Percentiles rank a stretch among this genome's conserved stretches.
These are phyloP conservation scores for Exsudoporus floridanus DNA, from an alignment of 1,284 basidiomycete species.

Conservation along the genomic window DNA sequence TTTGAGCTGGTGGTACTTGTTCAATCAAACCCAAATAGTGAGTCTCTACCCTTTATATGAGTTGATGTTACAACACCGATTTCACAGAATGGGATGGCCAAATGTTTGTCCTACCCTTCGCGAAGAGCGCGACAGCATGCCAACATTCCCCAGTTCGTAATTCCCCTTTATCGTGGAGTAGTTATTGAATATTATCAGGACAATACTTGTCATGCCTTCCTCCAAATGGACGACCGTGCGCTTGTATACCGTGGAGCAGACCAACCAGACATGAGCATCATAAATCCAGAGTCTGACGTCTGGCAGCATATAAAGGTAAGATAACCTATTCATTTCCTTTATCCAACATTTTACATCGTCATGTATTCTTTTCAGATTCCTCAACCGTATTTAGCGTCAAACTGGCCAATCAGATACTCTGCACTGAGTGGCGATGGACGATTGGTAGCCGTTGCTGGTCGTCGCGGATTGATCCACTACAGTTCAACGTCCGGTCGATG, in stretches of 20 bases:
- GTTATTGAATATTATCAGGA: constrained; percentile 51
- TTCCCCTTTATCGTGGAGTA: not conserved
- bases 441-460: constrained; percentile 91
- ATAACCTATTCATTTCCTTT: constrained; percentile 1
- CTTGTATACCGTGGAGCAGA: constrained; percentile 97
- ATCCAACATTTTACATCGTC: not conserved
- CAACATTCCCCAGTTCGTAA: constrained; percentile 82
- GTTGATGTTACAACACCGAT: not conserved
- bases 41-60: constrained; percentile 18
- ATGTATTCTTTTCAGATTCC: constrained; percentile 62
- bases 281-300: constrained; percentile 98
- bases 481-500: constrained; percentile 92
- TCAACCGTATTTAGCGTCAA: constrained; percentile 80
- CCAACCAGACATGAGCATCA: constrained; percentile 96
- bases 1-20: constrained; percentile 80
- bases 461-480: constrained; percentile 90
- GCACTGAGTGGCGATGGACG: constrained; percentile 90
- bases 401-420: constrained; percentile 96
- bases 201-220: constrained; percentile 91
- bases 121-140: constrained; percentile 90
- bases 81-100: constrained; percentile 60
- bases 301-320: constrained; percentile 92
- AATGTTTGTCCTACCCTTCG: constrained; percentile 87
- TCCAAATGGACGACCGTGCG: constrained; percentile 93
- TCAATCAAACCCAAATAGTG: constrained; percentile 48